phyloP scores from a whole-genome alignment of 2,329 filamentous ascomycete species.

The Bipolaris oryzae region DNA sequence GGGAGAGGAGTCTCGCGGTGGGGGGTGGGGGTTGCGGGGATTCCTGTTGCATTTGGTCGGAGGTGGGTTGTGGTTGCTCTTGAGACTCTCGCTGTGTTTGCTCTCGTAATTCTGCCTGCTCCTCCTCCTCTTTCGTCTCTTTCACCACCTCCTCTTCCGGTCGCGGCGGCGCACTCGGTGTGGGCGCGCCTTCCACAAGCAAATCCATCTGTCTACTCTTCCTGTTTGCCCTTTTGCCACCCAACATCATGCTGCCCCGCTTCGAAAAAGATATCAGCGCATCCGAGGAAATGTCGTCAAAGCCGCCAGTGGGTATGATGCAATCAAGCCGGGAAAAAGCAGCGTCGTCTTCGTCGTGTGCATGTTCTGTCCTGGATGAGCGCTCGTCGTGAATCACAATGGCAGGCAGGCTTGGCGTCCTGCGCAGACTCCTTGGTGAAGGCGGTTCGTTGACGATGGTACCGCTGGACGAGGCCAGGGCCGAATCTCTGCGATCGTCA shows the following conservation, averaged over 20 bases:
- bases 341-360: conserved; percentile 13
- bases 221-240: conserved; percentile 57
- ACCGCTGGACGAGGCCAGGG: conserved; percentile 46
- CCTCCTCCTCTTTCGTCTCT: background rate
- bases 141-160: conserved; percentile 19
- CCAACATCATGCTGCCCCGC: conserved; percentile 64
- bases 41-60: conserved; percentile 20
- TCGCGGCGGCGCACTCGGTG: conserved; percentile 22
- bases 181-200: conserved; percentile 26
- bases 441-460: conserved; percentile 41
- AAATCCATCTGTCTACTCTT: conserved; percentile 40
- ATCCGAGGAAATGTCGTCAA: conserved; percentile 59
- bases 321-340: conserved; percentile 59
- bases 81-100: background rate
- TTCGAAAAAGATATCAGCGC: conserved; percentile 64
- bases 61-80: conserved; percentile 16
- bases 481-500: conserved; percentile 50
- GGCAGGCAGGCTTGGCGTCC: conserved; percentile 52
- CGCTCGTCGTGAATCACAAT: conserved; percentile 54
- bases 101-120: background rate
- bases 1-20: conserved; percentile 33
- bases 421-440: conserved; percentile 40
- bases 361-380: conserved; percentile 11
- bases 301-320: conserved; percentile 60
- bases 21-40: conserved; percentile 26